Base-by-base conservation (phyloP, 2,329 filamentous ascomycete species). In the Shiraia sp. region DNA sequence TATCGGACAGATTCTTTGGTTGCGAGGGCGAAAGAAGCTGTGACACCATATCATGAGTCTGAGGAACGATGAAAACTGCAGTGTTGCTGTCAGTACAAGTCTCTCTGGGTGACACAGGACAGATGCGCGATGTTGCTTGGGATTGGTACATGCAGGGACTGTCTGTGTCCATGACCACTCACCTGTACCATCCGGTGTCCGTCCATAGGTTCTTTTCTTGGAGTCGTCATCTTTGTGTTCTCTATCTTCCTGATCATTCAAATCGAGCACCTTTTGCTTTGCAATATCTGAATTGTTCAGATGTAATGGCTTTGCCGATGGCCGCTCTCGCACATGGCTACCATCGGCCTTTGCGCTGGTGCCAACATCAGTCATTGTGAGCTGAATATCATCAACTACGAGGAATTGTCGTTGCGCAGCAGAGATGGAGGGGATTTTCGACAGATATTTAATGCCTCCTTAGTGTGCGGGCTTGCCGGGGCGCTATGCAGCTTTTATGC, bases 41-140 rank as follows among this genome's bases (percentile, higher is more conserved):
- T 36, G 92, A 95, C 58, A 99, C 92, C 93, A 99, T 97, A 74
- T 99, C 93, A 77, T 96, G 90, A 42, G 93, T 99, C 49, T 90
- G 86, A 33, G 93, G 93, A 40, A 99, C 93, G 44, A 90, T 87
- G 68, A 99, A 99, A 61, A 96, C 93, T 97, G 63, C 33, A 33
- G 10, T 7, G 10, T 23, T 13, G 14, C 34, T 32, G 47, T 66
- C 42, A 62, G 59, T 43, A 44, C 30, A 33, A 40, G 32, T 43
- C 22, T 34, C 26, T 42, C 2, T 8, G 14, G n/a, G 13, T 29
- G 22, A 36, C 13, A 14, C 13, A 3, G n/a, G 15, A 12, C 19
- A 22, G 8, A 22, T 22, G 10, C 6, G 7, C 10, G 28, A 32
- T 33, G 10, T 10, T 29, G 26, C n/a, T 19, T 3, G 17, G 10